Percentiles rank a stretch among this genome's conserved stretches.
phyloP scores from a whole-genome alignment of 2,329 filamentous ascomycete species.

The Aspergillus floridensis region DNA sequence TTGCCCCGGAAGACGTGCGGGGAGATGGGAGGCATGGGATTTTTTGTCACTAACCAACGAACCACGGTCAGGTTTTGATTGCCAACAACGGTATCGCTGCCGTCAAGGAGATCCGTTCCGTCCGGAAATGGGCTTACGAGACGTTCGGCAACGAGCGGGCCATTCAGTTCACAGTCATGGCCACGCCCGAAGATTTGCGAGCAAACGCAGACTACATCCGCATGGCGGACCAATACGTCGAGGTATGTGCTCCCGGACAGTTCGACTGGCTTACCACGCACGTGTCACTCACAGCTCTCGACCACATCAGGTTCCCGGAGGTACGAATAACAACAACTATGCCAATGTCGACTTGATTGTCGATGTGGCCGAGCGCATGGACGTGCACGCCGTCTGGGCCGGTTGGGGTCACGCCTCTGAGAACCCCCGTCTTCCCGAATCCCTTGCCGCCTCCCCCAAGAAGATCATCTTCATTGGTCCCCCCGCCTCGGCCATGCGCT shows the following conservation, averaged over 20 bases:
- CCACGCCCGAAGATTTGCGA: slow-evolving; percentile 93
- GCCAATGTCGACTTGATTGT: slow-evolving; percentile 99
- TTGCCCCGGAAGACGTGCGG: slow-evolving; percentile 16
- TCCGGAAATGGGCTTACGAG: slow-evolving; percentile 99
- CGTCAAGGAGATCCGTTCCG: slow-evolving; percentile 98
- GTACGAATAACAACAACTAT: slow-evolving; percentile 99
- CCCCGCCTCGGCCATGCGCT: slow-evolving; percentile 96
- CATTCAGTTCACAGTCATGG: slow-evolving; percentile 99
- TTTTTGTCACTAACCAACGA: not conserved
- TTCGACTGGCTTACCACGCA: not conserved
- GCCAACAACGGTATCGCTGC: slow-evolving; percentile 99
- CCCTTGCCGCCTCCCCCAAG: slow-evolving; percentile 90
- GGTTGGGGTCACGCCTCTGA: slow-evolving; percentile 99
- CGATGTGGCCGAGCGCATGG: slow-evolving; percentile 96
- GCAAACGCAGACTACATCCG: slow-evolving; percentile 99
- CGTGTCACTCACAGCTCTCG: not conserved
- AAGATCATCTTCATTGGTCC: slow-evolving; percentile 99
- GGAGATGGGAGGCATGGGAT: not conserved
- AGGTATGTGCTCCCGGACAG: slow-evolving; percentile 50
- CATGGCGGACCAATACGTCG: slow-evolving; percentile 99
- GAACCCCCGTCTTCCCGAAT: slow-evolving; percentile 96
- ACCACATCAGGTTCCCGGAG: slow-evolving; percentile 70
- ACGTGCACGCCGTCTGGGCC: slow-evolving; percentile 97
- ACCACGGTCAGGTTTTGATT: slow-evolving; percentile 73
- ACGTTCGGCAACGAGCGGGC: slow-evolving; percentile 97